Base-by-base conservation (phyloP, 2,329 filamentous ascomycete genomes). In the Lecanicillium sp. region DNA sequence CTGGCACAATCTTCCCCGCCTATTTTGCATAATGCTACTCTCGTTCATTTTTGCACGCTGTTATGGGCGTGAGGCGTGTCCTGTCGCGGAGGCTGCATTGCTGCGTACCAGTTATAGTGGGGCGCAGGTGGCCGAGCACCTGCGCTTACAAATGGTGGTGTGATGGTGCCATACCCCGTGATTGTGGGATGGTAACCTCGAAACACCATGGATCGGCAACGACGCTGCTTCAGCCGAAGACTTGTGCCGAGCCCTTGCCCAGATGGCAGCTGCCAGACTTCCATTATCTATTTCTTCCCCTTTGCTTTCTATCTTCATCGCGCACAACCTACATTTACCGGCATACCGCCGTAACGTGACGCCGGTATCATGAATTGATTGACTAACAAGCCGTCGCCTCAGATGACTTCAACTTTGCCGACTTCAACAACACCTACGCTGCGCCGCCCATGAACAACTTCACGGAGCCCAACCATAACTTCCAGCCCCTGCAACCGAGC, bases 121-220 rank as follows among this genome's bases (percentile, higher is more conserved):
- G 45, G 33, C 42, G 9, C 17, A 11, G 25, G 6, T 30, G 13
- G 15, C 29, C 12, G 17, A 19, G 15, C 25, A 30, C 29, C 33
- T 55, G 57, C 49, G 57, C 60, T 62, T 60, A 62, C 63, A 65
- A 69, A 66, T 68, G 57, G 56, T 49, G 50, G 55, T 30, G 50
- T 59, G 65, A 78, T 78, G 72, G 68, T 71, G 74, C 71, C 68
- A 79, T 78, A 72, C 59, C 73, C 65, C 72, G 72, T 77, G 74
- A 77, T 67, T 61, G 64, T 43, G 41, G 34, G 35, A 25, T 25
- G 22, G 22, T 11, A 25, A 6, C 22, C 6, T 11, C 6, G 22
- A 6, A 25, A 6, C 6, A 25, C 7, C 22, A 25, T 11, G 7
- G 22, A 25, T 25, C 22, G 6, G 22, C 22, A 25, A 6, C 22